A percentile compares a stretch with the other conserved stretches of the same genome.
Conservation (phyloP, 768 basidiomycete species). For the Hemileccinum impolitum region DNA sequence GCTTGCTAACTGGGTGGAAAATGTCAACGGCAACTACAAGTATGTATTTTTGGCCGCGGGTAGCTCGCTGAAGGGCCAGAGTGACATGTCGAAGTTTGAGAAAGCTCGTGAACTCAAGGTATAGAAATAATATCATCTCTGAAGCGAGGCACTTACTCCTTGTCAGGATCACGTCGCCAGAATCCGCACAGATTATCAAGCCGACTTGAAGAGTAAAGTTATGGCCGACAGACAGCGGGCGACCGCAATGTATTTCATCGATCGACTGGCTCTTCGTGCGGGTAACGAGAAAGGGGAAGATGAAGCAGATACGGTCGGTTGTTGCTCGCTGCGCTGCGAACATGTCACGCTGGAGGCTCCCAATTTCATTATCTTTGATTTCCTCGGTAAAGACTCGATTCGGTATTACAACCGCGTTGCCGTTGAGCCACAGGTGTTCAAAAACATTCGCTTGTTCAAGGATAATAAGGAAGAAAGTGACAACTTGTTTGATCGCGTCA, state of each 20-base stretch:
- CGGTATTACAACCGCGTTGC: conserved; percentile 91
- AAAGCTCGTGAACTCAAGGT: conserved; percentile 97
- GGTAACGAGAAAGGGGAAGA: conserved; percentile 99
- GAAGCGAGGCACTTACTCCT: conserved; percentile 4
- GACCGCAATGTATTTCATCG: conserved; percentile 99
- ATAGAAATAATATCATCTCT: conserved; percentile 1
- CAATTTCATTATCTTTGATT: conserved; percentile 89
- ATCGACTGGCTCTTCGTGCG: conserved; percentile 93
- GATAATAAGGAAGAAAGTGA: conserved; percentile 86
- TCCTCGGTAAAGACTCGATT: conserved; percentile 98
- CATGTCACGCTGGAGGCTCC: conserved; percentile 92
- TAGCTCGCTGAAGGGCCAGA: conserved; percentile 96
- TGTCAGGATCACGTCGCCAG: conserved; percentile 81
- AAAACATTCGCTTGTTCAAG: conserved; percentile 97
- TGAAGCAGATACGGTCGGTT: conserved; percentile 98
- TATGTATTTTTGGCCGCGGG: conserved; percentile 99
- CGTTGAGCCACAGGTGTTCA: conserved; percentile 92
- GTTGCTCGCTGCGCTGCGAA: conserved; percentile 95
- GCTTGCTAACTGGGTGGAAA: conserved; percentile 99
- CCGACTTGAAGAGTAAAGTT: conserved; percentile 82
- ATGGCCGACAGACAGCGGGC: conserved; percentile 96
- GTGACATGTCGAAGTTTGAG: conserved; percentile 97
- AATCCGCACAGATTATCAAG: conserved; percentile 85
- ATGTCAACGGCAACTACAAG: conserved; percentile 92
- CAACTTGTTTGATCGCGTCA: conserved; percentile 91